Evolutionary conservation across 495 filamentous ascomycete species (phyloP).

Genomic region (Oidiodendron maius): DNA sequence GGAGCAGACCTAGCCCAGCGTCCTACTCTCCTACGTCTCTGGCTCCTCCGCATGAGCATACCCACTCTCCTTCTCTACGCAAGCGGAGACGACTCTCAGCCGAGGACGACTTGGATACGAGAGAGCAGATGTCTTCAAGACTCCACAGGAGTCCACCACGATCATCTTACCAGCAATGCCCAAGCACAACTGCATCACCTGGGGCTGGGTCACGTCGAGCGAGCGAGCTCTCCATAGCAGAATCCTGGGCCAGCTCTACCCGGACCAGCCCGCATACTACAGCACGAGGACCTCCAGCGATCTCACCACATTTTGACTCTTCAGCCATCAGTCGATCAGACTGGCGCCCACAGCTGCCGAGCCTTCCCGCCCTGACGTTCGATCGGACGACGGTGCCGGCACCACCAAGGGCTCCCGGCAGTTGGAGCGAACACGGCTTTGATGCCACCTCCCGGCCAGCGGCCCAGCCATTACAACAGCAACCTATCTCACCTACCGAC

Average conservation of each 20-base stretch:
- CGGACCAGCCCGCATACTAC: conserved; percentile 24
- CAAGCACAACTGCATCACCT: conserved; percentile 5
- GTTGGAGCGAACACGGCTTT: conserved; percentile 19
- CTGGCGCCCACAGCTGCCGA: conserved; percentile 25
- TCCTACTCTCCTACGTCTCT: conserved; percentile 23
- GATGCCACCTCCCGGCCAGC: conserved; percentile 18
- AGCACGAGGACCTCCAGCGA: conserved; percentile 17
- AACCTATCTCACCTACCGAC: conserved; percentile 12
- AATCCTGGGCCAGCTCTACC: conserved; percentile 26
- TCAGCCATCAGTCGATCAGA: conserved; percentile 15
- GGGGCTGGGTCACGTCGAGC: conserved; percentile 18
- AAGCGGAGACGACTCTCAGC: conserved; percentile 32
- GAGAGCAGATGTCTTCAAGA: conserved; percentile 28
- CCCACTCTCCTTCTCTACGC: conserved; percentile 28
- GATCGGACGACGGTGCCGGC: conserved; percentile 10
- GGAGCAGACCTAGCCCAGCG: conserved; percentile 18
- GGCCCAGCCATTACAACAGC: conserved; percentile 15
- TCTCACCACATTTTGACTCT: conserved; percentile 17
- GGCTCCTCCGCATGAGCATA: no score
- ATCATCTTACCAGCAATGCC: conserved; percentile 15
- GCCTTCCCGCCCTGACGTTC: conserved; percentile 25
- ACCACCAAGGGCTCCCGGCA: conserved; percentile 16
- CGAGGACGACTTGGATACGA: conserved; percentile 24
- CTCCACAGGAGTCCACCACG: conserved; percentile 22
- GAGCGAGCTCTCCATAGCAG: conserved; percentile 14